Conservation (phyloP, 129 eudicot species). For the Smallanthus sonchifolius region DNA sequence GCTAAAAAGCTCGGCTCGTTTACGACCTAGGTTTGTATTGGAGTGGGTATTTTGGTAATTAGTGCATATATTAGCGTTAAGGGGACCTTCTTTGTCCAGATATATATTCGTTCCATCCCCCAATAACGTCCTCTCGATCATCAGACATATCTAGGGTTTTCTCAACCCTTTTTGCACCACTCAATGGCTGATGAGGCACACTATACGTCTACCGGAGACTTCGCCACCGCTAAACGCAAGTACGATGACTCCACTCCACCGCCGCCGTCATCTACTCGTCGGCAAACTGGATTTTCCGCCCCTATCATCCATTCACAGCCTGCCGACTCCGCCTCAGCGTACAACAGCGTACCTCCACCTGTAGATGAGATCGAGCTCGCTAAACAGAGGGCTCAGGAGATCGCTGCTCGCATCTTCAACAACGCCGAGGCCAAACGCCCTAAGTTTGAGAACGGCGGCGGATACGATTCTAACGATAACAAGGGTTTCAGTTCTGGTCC, state of each 20-base stretch:
- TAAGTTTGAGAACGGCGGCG: conserved; percentile 74
- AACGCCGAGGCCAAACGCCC: conserved; percentile 77
- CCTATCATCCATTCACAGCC: conserved; percentile 53
- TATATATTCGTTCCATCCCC: neutral
- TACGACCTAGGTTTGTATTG: neutral
- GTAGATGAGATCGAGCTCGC: conserved; percentile 62
- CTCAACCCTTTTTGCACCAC: conserved; percentile 4
- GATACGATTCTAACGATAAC: conserved; percentile 44
- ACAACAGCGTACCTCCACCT: conserved; percentile 51
- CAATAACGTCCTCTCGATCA: conserved; percentile 10
- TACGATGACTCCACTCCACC: conserved; percentile 71
- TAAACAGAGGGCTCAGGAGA: conserved; percentile 58
- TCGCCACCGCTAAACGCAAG: conserved; percentile 60
- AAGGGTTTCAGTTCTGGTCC: conserved; percentile 43
- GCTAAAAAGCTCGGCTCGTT: too few species aligned
- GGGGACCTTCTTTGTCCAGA: neutral
- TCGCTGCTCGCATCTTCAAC: conserved; percentile 64
- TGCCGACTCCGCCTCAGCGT: conserved; percentile 42
- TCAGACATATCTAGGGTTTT: conserved; percentile 44
- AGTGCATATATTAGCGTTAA: too few species aligned
- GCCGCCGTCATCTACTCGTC: conserved; percentile 42
- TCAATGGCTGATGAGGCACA: conserved; percentile 74
- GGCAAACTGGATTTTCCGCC: conserved; percentile 75
- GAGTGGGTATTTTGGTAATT: neutral
- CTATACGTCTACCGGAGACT: conserved; percentile 46